These are phyloP conservation scores for Helotiales sp. DNA, from an alignment of 2,329 filamentous ascomycete species.

Conservation along the genomic window DNA sequence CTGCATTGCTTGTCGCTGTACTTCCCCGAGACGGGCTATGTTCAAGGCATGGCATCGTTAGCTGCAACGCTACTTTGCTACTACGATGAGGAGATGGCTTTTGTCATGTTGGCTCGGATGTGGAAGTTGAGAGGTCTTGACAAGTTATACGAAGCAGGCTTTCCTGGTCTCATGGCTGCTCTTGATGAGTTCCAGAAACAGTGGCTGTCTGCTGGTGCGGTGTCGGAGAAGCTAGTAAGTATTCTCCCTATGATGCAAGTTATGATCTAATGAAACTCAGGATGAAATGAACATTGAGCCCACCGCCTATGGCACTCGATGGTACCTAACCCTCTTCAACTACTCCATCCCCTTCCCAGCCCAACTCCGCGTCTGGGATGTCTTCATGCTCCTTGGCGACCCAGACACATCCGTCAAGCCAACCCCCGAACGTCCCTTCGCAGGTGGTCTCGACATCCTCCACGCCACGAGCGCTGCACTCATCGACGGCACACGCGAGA, in stretches of 20 bases:
- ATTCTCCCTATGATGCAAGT: neutral
- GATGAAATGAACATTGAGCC: slow-evolving; percentile 79
- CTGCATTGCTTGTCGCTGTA: slow-evolving; percentile 91
- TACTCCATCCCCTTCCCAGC: slow-evolving; percentile 93
- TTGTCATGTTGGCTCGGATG: slow-evolving; percentile 94
- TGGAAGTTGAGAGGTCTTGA: slow-evolving; percentile 90
- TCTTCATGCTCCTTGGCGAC: slow-evolving; percentile 93
- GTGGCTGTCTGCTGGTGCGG: slow-evolving; percentile 80
- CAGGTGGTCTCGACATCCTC: slow-evolving; percentile 79
- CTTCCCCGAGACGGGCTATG: slow-evolving; percentile 89
- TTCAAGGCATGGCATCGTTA: slow-evolving; percentile 95
- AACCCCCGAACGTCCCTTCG: slow-evolving; percentile 49
- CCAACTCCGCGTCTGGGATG: slow-evolving; percentile 95
- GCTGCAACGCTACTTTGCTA: slow-evolving; percentile 94
- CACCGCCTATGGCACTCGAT: slow-evolving; percentile 93
- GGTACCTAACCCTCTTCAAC: slow-evolving; percentile 98
- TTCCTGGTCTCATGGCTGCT: slow-evolving; percentile 84
- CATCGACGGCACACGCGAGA: slow-evolving; percentile 87
- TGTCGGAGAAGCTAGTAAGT: slow-evolving; percentile 80
- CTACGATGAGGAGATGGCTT: slow-evolving; percentile 92
- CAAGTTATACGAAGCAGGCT: slow-evolving; percentile 81
- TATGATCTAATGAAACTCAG: slow-evolving; percentile 48
- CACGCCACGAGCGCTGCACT: slow-evolving; percentile 90
- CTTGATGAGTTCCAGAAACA: slow-evolving; percentile 82
- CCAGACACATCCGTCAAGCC: slow-evolving; percentile 51